Evolutionary conservation across 148 eudicot genomes (phyloP), one percentile per base, ranked within the genome.

Genomic region (Rheum nobile): DNA sequence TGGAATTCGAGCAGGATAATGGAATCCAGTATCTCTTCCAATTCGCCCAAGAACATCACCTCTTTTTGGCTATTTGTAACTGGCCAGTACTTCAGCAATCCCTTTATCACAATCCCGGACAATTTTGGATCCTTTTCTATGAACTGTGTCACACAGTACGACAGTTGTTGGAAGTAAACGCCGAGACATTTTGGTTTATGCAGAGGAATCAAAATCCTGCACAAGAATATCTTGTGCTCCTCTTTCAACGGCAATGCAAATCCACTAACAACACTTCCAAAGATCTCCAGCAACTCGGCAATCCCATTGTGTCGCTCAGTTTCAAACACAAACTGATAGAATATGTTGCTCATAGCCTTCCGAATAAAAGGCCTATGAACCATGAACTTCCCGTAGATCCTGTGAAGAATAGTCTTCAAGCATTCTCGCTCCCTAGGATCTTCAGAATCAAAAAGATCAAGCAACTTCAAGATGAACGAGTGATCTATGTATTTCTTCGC

Each of bases 351-450:
- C 77, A 94, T 84, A 71, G 86, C 77, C 85, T 83, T 89, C 74
- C 98, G 79, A 71, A 94, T 82, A 76, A 82, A 94, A 24, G 98
- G 98, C 73, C 98, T 81, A 73, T 91, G 98, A 67, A 91, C 97
- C 98, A 91, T 94, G 80, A 91, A 93, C 84, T 91, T 93, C 38
- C 98, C 98, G 50, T 93, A 93, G 48, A 91, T 84, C 84, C 94
- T 85, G 75, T 93, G 98, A 68, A 93, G 84, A 68, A 91, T 85
- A 9, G 92, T 89, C 77, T 93, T 93, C 74, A 93, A 72, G 72
- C 87, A 87, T 9, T 93, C 98, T 77, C 98, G 82, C 74, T 93
- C 98, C 76, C 98, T 84, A 17, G 98, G 97, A 88, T 93, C 98
- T 77, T 91, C 98, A 0, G 97, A 91, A 67, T 94, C 97, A 76